Conservation (phyloP, 768 basidiomycete genomes). For the Candolleomyces eurysporus region DNA sequence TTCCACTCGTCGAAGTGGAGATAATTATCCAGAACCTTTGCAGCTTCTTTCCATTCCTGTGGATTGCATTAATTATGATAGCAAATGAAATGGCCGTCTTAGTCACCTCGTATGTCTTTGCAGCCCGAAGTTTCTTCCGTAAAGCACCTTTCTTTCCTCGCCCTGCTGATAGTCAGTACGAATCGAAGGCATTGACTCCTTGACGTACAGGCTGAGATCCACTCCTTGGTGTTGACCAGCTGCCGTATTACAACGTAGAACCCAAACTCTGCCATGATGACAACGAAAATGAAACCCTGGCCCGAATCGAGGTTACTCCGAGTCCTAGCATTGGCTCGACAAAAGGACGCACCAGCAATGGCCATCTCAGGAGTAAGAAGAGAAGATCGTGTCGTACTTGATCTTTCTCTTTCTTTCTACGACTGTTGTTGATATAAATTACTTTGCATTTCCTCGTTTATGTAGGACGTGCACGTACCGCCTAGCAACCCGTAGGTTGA, state of each 20-base stretch:
- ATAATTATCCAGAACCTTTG: conserved; percentile 74
- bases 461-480: conserved; percentile 42
- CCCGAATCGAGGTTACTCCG: neutral
- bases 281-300: conserved; percentile 79
- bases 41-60: conserved; percentile 87
- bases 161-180: conserved; percentile 46
- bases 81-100: no score
- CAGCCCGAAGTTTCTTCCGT: conserved; percentile 69
- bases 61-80: neutral
- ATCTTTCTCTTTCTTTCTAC: conserved; percentile 33
- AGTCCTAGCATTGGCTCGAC: neutral
- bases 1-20: conserved; percentile 93
- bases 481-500: conserved; percentile 76
- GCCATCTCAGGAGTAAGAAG: conserved; percentile 83
- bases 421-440: conserved; percentile 10
- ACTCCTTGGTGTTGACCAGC: conserved; percentile 93
- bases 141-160: conserved; percentile 80
- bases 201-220: conserved; percentile 76
- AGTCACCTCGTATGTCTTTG: conserved; percentile 69
- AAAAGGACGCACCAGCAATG: conserved; percentile 60
- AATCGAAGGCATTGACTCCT: conserved; percentile 1
- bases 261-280: conserved; percentile 84
- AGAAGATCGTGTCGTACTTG: conserved; percentile 67
- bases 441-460: neutral
- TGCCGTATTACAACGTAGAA: conserved; percentile 87